phyloP scores from a whole-genome alignment of 2,329 filamentous ascomycete species.

The Hypoxylon sp. region DNA sequence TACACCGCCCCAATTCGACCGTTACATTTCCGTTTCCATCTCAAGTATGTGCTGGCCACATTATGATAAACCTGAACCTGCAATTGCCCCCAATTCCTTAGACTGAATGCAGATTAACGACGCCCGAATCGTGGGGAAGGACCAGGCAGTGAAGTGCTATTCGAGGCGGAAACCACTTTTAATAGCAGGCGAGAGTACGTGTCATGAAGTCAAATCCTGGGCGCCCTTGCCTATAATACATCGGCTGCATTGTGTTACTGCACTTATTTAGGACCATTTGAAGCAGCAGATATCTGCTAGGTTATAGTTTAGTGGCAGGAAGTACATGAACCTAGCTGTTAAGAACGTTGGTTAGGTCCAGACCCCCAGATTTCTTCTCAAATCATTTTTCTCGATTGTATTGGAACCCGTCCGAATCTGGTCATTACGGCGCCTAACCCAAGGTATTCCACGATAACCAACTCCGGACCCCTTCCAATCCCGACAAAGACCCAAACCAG shows the following conservation, averaged over 20 bases:
- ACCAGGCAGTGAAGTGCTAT: slow-evolving; percentile 13
- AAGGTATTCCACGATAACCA: slow-evolving; percentile 28
- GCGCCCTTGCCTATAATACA: slow-evolving; percentile 24
- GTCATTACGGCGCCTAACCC: slow-evolving; percentile 26
- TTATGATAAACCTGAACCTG: slow-evolving; percentile 27
- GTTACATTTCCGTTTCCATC: slow-evolving; percentile 20
- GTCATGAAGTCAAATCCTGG: slow-evolving; percentile 12
- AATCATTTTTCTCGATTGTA: slow-evolving; percentile 19
- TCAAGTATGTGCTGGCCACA: slow-evolving; percentile 7
- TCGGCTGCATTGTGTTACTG: slow-evolving; percentile 29
- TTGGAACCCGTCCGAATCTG: slow-evolving; percentile 9
- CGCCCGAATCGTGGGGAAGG: slow-evolving; percentile 11
- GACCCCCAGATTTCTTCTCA: slow-evolving; percentile 14
- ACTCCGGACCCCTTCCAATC: slow-evolving; percentile 17
- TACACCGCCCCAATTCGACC: slow-evolving; percentile 39
- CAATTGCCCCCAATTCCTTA: slow-evolving; percentile 31
- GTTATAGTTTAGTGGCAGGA: slow-evolving; percentile 24
- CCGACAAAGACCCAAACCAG: slow-evolving; percentile 29
- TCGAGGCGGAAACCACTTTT: slow-evolving; percentile 10
- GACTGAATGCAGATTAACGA: slow-evolving; percentile 16
- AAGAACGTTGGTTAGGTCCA: slow-evolving; percentile 27
- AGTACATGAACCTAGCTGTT: slow-evolving; percentile 5
- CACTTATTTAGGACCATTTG: neutral
- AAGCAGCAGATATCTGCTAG: neutral
- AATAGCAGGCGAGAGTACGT: slow-evolving; percentile 28